Evolutionary conservation across 2,329 filamentous ascomycete species (phyloP).

Genomic region (Aspergillus neotritici): DNA sequence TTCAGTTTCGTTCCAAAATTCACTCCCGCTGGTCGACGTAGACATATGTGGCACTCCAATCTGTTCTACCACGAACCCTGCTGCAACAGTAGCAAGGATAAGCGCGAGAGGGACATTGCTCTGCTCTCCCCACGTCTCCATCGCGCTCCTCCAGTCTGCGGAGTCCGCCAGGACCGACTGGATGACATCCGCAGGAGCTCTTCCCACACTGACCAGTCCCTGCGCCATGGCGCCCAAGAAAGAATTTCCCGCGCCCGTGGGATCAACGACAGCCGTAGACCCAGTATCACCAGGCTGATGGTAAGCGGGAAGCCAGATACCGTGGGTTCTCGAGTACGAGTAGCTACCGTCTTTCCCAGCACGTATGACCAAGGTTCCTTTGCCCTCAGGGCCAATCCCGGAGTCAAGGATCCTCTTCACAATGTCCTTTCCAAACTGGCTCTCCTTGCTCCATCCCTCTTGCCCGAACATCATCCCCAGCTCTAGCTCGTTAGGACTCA

Average conservation of each 20-base stretch:
- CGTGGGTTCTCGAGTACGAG: conserved; percentile 37
- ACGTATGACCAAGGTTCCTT: conserved; percentile 47
- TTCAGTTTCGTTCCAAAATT: conserved; percentile 43
- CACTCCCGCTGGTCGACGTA: conserved; percentile 25
- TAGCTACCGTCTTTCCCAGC: conserved; percentile 58
- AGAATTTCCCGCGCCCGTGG: conserved; percentile 88
- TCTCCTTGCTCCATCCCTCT: conserved; percentile 29
- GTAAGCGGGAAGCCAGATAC: conserved; percentile 72
- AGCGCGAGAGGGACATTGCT: conserved; percentile 58
- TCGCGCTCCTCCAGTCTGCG: conserved; percentile 47
- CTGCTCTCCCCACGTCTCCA: conserved; percentile 44
- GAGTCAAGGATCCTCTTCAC: conserved; percentile 32
- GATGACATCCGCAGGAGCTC: conserved; percentile 26
- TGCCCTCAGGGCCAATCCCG: conserved; percentile 33
- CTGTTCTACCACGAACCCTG: conserved; percentile 92
- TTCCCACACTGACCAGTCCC: conserved; percentile 45
- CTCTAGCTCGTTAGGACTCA: conserved; percentile 81
- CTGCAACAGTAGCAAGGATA: conserved; percentile 72
- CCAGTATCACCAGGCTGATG: conserved; percentile 44
- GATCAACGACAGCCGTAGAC: conserved; percentile 63
- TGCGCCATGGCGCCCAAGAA: conserved; percentile 65
- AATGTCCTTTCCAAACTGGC: conserved; percentile 24
- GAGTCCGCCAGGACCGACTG: conserved; percentile 41
- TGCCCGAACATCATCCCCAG: conserved; percentile 76
- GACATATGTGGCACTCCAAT: conserved; percentile 64